phyloP scores from a whole-genome alignment of 2,329 filamentous ascomycete species.

The Thermoascus crustaceus region DNA sequence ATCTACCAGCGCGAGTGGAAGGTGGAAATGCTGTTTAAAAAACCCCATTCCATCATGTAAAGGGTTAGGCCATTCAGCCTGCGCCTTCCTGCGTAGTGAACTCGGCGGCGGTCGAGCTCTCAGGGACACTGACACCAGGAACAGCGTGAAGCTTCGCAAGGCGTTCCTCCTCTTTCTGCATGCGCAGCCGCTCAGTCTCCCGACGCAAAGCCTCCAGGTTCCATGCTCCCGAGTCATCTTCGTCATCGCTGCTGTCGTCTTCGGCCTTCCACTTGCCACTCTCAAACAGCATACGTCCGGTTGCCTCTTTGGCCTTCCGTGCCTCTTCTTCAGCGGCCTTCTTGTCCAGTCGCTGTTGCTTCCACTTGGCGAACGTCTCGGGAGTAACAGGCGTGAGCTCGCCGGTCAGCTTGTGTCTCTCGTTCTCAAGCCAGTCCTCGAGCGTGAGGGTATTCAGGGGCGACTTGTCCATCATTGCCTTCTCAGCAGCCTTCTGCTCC shows the following conservation, averaged over 20 bases:
- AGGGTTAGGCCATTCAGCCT: too few relatives aligned
- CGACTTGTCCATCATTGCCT: constrained; percentile 91
- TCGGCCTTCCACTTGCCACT: constrained; percentile 80
- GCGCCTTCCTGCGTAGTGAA: neutral
- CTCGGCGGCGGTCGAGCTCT: neutral
- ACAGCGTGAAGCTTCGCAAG: constrained; percentile 34
- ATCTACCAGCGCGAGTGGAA: constrained; percentile 3
- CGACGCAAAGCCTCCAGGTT: constrained; percentile 68
- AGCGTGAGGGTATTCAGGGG: constrained; percentile 89
- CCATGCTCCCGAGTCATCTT: constrained; percentile 49
- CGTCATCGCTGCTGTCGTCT: constrained; percentile 54
- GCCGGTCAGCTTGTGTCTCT: constrained; percentile 89
- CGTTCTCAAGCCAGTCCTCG: constrained; percentile 94
- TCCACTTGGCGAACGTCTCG: constrained; percentile 93
- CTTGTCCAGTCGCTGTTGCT: constrained; percentile 88
- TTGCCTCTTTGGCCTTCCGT: constrained; percentile 86
- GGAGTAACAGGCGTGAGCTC: constrained; percentile 87
- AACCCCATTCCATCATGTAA: too few relatives aligned
- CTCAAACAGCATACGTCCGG: constrained; percentile 90
- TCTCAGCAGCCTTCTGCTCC: constrained; percentile 90
- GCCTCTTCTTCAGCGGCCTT: constrained; percentile 91
- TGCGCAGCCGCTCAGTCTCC: constrained; percentile 72
- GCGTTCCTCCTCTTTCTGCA: constrained; percentile 70
- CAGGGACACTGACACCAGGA: neutral
- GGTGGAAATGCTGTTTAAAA: too few relatives aligned